Conservation (phyloP, 169 alveolate genomes). For the Eimeria brunetti region DNA sequence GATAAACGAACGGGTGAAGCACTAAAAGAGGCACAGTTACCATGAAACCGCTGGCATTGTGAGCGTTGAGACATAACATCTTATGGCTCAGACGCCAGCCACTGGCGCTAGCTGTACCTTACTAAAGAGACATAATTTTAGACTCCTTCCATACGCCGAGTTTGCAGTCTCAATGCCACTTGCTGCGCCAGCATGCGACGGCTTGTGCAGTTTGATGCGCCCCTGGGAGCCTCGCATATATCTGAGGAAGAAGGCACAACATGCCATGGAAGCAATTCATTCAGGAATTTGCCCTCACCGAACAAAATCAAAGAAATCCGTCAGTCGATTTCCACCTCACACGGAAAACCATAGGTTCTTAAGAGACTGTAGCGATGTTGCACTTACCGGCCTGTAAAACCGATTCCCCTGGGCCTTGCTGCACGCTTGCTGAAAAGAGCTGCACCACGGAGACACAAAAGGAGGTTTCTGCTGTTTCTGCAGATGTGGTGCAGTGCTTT, state of each 20-base stretch:
- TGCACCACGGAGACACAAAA: background rate
- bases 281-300: background rate
- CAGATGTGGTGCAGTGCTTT: background rate
- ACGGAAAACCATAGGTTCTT: background rate
- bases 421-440: conserved; percentile 60
- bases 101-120: background rate
- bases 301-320: too few species aligned
- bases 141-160: conserved; percentile 23
- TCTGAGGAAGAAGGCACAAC: background rate
- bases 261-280: background rate
- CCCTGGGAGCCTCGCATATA: conserved; percentile 29
- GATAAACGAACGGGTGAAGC: background rate
- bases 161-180: conserved; percentile 58
- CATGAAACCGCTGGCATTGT: background rate
- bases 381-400: conserved; percentile 14
- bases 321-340: too few species aligned
- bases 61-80: background rate
- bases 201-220: conserved; percentile 58
- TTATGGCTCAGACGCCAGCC: background rate
- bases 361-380: background rate
- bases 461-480: background rate
- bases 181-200: conserved; percentile 76
- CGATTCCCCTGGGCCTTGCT: conserved; percentile 3
- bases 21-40: background rate
- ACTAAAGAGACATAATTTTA: background rate